Evolutionary conservation across 2,329 filamentous ascomycete species (phyloP), one percentile per base, ranked within the genome.

Genomic region (Raffaelea deltoideospora): DNA sequence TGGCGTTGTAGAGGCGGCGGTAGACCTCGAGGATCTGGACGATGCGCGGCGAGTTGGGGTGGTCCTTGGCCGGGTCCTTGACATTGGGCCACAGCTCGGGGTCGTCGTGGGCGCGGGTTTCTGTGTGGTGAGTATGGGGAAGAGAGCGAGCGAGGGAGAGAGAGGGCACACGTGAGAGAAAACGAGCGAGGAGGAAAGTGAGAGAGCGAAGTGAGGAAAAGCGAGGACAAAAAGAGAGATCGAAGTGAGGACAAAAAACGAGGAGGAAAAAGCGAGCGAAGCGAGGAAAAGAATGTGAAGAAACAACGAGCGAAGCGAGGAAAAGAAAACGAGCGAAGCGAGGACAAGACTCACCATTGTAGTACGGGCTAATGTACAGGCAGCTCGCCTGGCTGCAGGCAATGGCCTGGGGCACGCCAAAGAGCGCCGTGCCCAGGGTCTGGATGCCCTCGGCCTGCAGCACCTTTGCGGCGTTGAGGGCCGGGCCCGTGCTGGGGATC

Each of bases 301-400:
- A n/a, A n/a, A n/a, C n/a, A n/a, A n/a, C n/a, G n/a, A n/a, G n/a
- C n/a, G n/a, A n/a, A n/a, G n/a, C n/a, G n/a, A n/a, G n/a, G n/a
- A n/a, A n/a, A n/a, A n/a, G n/a, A n/a, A n/a, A n/a, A n/a, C n/a
- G n/a, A n/a, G n/a, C n/a, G n/a, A n/a, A n/a, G n/a, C n/a, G n/a
- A n/a, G n/a, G n/a, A n/a, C n/a, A n/a, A 4, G 10, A 32, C 51
- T 37, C 40, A 59, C 59, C 58, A 39, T 67, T 67, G 36, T 58
- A 65, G 38, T 69, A 67, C 4, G 63, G 64, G 43, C 62, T 65
- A 46, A 67, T 63, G 38, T 59, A 66, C 4, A 63, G 49, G 45
- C 59, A 62, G 1, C 56, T 54, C 0, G 63, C 63, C 43, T 68
- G 63, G 33, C 61, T 65, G 28, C 57, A 59, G 3, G 64, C 63